Evolutionary conservation across 352 stramenopile species (phyloP), one percentile per base, ranked within the genome.

Genomic region (Globisporangium recalcitrans): DNA sequence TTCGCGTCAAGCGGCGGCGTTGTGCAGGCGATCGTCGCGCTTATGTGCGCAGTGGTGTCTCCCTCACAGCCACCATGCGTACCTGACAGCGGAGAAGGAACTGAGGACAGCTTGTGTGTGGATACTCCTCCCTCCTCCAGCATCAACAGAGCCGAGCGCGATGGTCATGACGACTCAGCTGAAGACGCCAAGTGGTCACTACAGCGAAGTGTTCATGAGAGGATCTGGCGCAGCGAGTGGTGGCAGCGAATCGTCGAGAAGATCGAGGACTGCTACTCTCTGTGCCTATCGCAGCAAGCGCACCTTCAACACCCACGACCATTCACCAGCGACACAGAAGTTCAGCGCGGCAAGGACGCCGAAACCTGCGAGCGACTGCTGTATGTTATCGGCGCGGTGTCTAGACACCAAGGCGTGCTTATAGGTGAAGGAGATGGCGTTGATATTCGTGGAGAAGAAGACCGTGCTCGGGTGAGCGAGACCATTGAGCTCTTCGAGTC

Each of bases 171-270:
- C 9, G 24, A 4, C 8, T 2, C 14, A 26, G 27, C 14, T 32
- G 26, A 38, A 13, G 13, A n/a, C 16, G 10, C 11, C 16, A 27
- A 55, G 27, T 9, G 14, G 5, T 3, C 8, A 4, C 19, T 32
- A 19, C 51, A 57, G 38, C 3, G 6, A 29, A 44, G 29, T 8
- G 38, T 64, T 8, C 13, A 29, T 4, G 22, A 64, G 47, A 19
- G 32, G n/a, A 44, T 56, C n/a, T 64, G 46, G 58, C 16, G 19
- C 31, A 52, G 31, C 21, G 27, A 55, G 31, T 58, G 58, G 58
- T 27, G 47, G 47, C 47, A 57, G 2, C 19, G 5, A 0, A 46
- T 52, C 3, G 13, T 64, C 16, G 32, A 34, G 26, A 64, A 64
- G 24, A 47, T 58, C 26, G 24, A 58, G 32, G 32, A 64, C 11